Evolutionary conservation across 176 grass and related monocot species (phyloP), one percentile per base, ranked within the genome.

Genomic region (Tillandsia fasciculata): DNA sequence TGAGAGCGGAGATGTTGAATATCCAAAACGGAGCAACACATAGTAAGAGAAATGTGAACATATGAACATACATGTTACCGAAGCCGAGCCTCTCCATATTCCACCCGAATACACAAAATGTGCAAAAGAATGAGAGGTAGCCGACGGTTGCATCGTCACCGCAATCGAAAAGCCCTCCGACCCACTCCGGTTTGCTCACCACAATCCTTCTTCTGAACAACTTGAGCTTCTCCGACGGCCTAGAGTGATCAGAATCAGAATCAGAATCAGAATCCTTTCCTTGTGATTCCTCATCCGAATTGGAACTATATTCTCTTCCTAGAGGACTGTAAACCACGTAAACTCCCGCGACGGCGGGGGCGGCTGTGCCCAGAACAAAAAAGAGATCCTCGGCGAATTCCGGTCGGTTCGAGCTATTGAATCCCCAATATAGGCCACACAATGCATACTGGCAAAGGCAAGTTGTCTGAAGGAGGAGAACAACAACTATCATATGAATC

Each of bases 81-180:
- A 94, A 68, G 0, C 90, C 83, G 3, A 94, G 86, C 65, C 86
- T 33, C 69, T 94, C 86, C 83, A 79, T 74, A 80, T 94, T 94
- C 90, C 90, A 89, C 47, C 90, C 90, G 15, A 94, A 87, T 47
- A 89, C 78, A 26, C 90, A 89, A 70, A 84, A 90, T 1, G 90
- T 80, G 80, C 90, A 94, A 49, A 80, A 87, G 50, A 74, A 64
- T 2, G 90, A 76, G 9, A 93, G 86, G 26, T 52, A 83, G 58
- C 64, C 11, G 0, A 59, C 66, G 2, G 75, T 9, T 10, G 66
- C 28, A 11, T 53, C 73, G 3, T 70, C 71, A 10, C 66, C 2
- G 57, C 83, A 89, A 59, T 86, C 78, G 29, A 94, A 68, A 71
- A 87, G 73, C 26, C 86, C 83, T 10, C 86, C 83, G 0, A 72